Conservation (phyloP, 2,329 filamentous ascomycete species). For the Neopestalotiopsis rosae region DNA sequence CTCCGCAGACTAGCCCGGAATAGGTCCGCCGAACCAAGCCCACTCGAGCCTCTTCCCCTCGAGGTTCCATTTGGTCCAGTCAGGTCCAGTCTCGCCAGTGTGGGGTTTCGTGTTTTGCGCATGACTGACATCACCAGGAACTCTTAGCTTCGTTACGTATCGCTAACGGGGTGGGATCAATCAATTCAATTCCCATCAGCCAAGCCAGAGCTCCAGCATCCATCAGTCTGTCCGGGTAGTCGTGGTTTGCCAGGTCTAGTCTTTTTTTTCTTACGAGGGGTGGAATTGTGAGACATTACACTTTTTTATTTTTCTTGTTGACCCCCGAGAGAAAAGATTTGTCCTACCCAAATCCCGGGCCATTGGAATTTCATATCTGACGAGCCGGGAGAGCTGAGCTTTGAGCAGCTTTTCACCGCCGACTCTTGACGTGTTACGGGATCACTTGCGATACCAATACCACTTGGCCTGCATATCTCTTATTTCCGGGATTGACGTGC, state of each 20-base stretch:
- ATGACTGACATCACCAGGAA: conserved; percentile 20
- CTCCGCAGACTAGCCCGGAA: conserved; percentile 10
- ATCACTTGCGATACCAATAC: neutral
- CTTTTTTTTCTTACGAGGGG: neutral
- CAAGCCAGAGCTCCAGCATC: neutral
- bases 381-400: neutral
- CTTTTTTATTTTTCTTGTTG: conserved; percentile 2
- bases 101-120: conserved; percentile 5
- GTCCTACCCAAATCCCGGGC: neutral
- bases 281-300: neutral
- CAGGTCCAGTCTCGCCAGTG: neutral
- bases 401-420: neutral
- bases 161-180: neutral
- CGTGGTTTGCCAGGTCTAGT: no score
- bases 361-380: neutral
- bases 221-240: neutral
- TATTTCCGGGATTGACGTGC: neutral
- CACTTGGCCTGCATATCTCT: neutral
- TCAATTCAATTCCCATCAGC: no score
- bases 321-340: neutral
- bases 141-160: conserved; percentile 1
- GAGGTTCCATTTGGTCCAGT: neutral
- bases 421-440: neutral
- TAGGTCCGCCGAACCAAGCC: neutral
- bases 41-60: no score